Conservation (phyloP, 176 grass and related monocot genomes). For the Triticum timopheevii region DNA sequence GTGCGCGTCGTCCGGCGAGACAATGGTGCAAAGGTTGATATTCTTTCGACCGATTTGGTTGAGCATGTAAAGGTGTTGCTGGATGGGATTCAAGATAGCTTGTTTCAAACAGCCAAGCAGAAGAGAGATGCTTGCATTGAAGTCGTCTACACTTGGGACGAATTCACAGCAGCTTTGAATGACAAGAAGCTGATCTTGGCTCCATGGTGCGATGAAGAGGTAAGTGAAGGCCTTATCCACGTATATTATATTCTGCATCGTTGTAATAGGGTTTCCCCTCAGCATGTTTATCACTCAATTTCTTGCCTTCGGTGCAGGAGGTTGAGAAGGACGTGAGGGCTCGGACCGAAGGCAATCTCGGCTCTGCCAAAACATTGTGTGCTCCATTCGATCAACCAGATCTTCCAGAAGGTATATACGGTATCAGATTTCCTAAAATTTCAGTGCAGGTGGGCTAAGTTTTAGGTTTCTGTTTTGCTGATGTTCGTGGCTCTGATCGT, state of each 20-base stretch:
- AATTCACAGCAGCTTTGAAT: conserved; percentile 61
- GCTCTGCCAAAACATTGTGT: conserved; percentile 61
- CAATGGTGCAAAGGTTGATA: conserved; percentile 69
- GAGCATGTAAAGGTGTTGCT: conserved; percentile 61
- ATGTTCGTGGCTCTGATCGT: neutral
- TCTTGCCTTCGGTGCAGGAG: conserved; percentile 30
- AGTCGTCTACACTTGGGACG: conserved; percentile 75
- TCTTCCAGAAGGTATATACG: conserved; percentile 59
- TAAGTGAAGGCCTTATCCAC: conserved; percentile 5
- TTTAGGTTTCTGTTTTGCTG: neutral
- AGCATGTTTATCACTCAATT: neutral
- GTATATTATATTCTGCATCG: neutral
- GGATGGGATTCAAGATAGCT: conserved; percentile 50
- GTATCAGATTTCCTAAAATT: neutral
- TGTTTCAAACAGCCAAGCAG: conserved; percentile 71
- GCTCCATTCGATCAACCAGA: conserved; percentile 65
- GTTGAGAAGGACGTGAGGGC: conserved; percentile 60
- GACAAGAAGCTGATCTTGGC: conserved; percentile 72
- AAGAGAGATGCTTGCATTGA: conserved; percentile 80
- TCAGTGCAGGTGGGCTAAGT: neutral
- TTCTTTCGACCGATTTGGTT: conserved; percentile 53
- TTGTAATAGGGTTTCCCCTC: neutral
- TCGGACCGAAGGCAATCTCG: conserved; percentile 55
- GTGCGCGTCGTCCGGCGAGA: conserved; percentile 63
- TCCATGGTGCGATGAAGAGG: conserved; percentile 89